Evolutionary conservation across 129 eudicot genomes (phyloP).

Genomic region (Ambrosia artemisiifolia): DNA sequence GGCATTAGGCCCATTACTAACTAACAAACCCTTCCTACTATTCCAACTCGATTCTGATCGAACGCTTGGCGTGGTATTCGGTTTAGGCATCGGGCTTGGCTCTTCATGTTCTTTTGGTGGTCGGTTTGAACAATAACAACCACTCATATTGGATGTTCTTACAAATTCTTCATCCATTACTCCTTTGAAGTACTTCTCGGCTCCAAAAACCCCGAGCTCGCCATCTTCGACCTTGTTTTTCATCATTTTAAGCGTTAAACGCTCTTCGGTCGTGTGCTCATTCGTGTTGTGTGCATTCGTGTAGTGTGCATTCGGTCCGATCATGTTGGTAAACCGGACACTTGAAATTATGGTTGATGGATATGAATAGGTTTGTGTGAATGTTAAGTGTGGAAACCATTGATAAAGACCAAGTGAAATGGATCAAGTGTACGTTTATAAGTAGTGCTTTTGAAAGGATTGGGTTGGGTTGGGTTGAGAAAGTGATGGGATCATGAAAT

Average conservation of each 20-base stretch:
- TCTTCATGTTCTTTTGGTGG: conserved; percentile 28
- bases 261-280: conserved; percentile 26
- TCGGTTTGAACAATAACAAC: background rate
- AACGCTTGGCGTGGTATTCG: conserved; percentile 40
- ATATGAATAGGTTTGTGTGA: conserved; percentile 3
- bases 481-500: background rate
- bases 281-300: conserved; percentile 46
- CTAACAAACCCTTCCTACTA: conserved; percentile 59
- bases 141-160: background rate
- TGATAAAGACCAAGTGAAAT: background rate
- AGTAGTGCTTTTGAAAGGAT: background rate
- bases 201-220: conserved; percentile 79
- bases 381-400: background rate
- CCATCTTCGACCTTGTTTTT: conserved; percentile 32
- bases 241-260: conserved; percentile 17
- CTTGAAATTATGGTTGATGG: background rate
- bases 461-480: conserved; percentile 9
- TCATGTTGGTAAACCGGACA: background rate
- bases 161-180: conserved; percentile 37
- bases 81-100: conserved; percentile 15
- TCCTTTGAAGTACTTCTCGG: conserved; percentile 88
- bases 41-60: conserved; percentile 70
- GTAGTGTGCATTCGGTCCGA: conserved; percentile 38
- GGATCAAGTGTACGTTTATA: background rate
- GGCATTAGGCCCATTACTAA: conserved; percentile 2